A percentile compares a stretch with the other conserved stretches of the same genome.
These are phyloP conservation scores for Umbelopsis sp. DNA, from an alignment of 192 early-diverging fungal genomes.

Conservation along the genomic window DNA sequence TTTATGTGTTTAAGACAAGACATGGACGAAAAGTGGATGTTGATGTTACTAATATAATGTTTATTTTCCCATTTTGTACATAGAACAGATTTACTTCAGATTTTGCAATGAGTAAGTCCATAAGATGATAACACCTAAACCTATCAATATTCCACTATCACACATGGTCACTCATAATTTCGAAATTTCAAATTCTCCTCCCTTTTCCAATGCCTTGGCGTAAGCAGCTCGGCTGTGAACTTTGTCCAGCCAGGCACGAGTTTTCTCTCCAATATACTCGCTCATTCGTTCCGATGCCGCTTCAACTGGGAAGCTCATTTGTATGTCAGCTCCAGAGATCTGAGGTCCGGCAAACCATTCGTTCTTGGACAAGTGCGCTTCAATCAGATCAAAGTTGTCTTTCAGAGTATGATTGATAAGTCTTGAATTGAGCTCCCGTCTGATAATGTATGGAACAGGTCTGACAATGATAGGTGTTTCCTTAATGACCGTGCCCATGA, in stretches of 20 bases:
- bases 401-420: background rate
- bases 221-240: background rate
- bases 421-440: background rate
- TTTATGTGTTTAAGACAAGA: no score
- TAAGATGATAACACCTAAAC: no score
- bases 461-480: conserved; percentile 10
- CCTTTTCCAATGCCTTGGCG: conserved; percentile 35
- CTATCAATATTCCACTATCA: no score
- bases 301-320: conserved; percentile 46
- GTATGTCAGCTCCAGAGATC: conserved; percentile 44
- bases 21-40: no score
- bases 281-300: conserved; percentile 16
- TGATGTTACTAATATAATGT: no score
- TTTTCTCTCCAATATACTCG: background rate
- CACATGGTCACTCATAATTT: no score
- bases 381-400: conserved; percentile 29
- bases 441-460: background rate
- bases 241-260: background rate
- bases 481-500: background rate
- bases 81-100: no score
- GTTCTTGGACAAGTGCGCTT: conserved; percentile 30
- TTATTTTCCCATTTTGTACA: no score
- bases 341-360: conserved; percentile 42
- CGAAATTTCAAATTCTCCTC: conserved; percentile 33
- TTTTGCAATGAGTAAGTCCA: no score